phyloP scores from a whole-genome alignment of 1,284 basidiomycete species.

The Trichosporon sp. region DNA sequence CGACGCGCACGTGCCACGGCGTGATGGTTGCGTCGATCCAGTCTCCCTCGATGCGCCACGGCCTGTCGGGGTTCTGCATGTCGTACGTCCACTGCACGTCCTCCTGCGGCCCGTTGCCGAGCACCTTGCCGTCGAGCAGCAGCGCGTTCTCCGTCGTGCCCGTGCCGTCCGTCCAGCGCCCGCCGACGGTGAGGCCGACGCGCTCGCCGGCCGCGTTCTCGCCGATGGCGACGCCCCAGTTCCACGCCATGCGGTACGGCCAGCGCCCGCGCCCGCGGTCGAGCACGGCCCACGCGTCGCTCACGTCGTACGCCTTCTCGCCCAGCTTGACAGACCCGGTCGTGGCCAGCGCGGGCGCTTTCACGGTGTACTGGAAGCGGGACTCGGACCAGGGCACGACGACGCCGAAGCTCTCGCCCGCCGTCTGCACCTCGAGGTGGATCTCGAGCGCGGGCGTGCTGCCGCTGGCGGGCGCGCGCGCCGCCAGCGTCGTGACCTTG shows the following conservation, averaged over 20 bases:
- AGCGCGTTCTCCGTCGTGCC: constrained; percentile 12
- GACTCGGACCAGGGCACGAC: constrained; percentile 4
- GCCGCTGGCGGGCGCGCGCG: background rate
- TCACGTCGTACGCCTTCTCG: background rate
- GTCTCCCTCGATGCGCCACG: constrained; percentile 1
- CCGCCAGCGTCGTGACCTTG: background rate
- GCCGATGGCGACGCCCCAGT: constrained; percentile 7
- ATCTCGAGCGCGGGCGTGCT: background rate
- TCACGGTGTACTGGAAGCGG: constrained; percentile 10
- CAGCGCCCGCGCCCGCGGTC: constrained; percentile 10
- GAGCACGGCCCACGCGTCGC: constrained; percentile 8
- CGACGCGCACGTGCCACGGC: constrained; percentile 5
- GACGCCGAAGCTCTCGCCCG: constrained; percentile 6
- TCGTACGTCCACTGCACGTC: constrained; percentile 2
- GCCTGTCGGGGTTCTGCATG: background rate
- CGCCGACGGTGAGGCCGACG: constrained; percentile 7
- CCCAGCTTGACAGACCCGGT: background rate
- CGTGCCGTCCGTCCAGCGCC: background rate
- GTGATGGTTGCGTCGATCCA: constrained; percentile 10
- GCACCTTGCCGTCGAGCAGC: constrained; percentile 11
- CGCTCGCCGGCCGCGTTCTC: background rate
- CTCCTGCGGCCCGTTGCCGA: background rate
- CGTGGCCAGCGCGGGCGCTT: background rate
- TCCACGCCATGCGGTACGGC: constrained; percentile 7
- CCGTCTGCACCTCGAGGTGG: constrained; percentile 1